Conservation (phyloP, 352 stramenopile species). For the Globisporangium emineosum region DNA sequence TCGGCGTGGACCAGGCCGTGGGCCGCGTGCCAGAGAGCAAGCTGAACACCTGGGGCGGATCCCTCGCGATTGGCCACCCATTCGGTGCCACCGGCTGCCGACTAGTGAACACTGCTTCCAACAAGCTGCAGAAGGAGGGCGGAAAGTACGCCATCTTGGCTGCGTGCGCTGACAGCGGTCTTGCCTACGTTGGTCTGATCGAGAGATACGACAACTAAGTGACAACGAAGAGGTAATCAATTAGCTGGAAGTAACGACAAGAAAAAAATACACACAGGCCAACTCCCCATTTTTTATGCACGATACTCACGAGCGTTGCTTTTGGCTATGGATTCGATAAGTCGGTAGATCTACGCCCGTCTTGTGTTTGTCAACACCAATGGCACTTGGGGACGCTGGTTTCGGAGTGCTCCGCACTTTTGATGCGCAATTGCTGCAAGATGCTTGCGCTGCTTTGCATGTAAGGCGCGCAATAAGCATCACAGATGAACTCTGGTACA, state of each 20-base stretch:
- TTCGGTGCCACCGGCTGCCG: slow-evolving; percentile 96
- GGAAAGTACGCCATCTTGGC: slow-evolving; percentile 95
- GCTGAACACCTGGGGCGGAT: slow-evolving; percentile 98
- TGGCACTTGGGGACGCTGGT: too few species aligned
- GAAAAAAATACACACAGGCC: slow-evolving; percentile 2
- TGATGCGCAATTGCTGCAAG: too few species aligned
- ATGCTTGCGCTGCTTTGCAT: too few species aligned
- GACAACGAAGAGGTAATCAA: slow-evolving; percentile 1
- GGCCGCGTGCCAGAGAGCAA: slow-evolving; percentile 93
- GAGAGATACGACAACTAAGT: slow-evolving; percentile 83
- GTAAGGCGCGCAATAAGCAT: too few species aligned
- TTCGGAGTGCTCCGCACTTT: too few species aligned
- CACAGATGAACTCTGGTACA: too few species aligned
- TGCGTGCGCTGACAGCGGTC: slow-evolving; percentile 96
- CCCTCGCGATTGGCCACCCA: slow-evolving; percentile 95
- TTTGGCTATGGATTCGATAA: background rate
- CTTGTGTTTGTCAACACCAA: too few species aligned
- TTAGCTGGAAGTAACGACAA: slow-evolving; percentile 1
- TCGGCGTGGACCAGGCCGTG: slow-evolving; percentile 87
- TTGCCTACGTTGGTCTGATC: slow-evolving; percentile 95
- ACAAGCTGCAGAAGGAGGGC: slow-evolving; percentile 95
- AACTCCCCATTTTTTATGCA: slow-evolving; percentile 6
- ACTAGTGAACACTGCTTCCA: slow-evolving; percentile 96
- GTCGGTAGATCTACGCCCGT: too few species aligned
- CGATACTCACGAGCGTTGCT: background rate